Base-by-base conservation (phyloP, 176 grass and related monocot genomes). In the Phoenix roebelenii region DNA sequence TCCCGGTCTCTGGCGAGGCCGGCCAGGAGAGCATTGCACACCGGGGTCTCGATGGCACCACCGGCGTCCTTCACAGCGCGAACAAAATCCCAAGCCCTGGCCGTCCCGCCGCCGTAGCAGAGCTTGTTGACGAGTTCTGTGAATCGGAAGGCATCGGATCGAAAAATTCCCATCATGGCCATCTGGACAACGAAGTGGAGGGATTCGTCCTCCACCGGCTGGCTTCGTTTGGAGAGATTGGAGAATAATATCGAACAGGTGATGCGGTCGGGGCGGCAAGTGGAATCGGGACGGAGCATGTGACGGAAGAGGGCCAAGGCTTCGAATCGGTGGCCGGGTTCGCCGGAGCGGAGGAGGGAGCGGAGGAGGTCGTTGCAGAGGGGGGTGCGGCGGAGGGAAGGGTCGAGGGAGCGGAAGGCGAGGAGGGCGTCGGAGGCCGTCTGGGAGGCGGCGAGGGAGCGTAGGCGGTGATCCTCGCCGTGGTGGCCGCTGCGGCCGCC, bases 11-110 rank as follows among this genome's bases (percentile, higher is more conserved):
- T 72, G 7, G 58, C 61, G 3, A 88, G 82, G 35, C 72, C 65
- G 18, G 70, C 49, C 25, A 97, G 64, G 65, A 91, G 22, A 10
- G 63, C 22, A 59, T 91, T 85, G 79, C 81, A 97, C 1, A 10
- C 19, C 15, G 61, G 63, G 49, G 63, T 51, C 5, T 75, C 74
- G 7, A 79, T 14, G 17, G 66, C 55, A 57, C 66, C 81, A 22
- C 92, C 76, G 0, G 66, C 68, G 19, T 78, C 70, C 57, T 76
- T 78, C 22, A 83, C 83, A 9, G 78, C 80, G 18, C 23, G 52
- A 65, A 97, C 52, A 62, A 97, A 88, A 30, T 76, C 25, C 2
- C 60, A 62, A 16, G 66, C 81, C 30, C 71, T 44, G 16, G 75
- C 23, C 3, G 73, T 69, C 15, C 62, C 79, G 29, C 56, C 52